Base-by-base conservation (phyloP, 2,329 filamentous ascomycete species). In the Colletotrichum camelliae region DNA sequence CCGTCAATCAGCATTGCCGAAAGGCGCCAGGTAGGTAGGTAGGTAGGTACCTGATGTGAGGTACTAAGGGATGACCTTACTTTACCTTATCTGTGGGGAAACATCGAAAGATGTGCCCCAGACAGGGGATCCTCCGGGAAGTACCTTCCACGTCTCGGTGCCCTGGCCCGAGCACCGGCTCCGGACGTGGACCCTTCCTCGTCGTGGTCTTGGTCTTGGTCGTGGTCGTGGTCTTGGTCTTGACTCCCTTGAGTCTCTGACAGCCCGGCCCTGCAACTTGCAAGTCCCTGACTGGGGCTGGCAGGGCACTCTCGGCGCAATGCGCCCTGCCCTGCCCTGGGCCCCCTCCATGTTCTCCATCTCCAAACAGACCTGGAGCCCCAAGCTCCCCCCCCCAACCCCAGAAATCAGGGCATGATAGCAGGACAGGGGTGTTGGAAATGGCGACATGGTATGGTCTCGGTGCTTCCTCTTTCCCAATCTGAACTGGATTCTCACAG, bases 21-120 rank as follows among this genome's bases (percentile, higher is more conserved):
- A 73, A 58, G 58, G 33, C 62, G 69, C 73, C 57, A 27, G 62
- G 39, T 27, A 27, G 4, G 4, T 27, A 27, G 24, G 24, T 5
- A 27, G 24, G 24, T 24, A 24, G 24, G 24, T 24, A 24, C 24
- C 24, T 24, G 24, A 24, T 24, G 24, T 24, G 24, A 27, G 24
- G 24, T 27, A 27, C 24, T 27, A 27, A 27, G 24, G 24, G 24
- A 27, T 27, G 37, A 39, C 37, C 48, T 55, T 24, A 16, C 24
- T 57, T 57, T 57, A 73, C 70, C 73, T 75, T 75, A 75, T 75
- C 73, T 75, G 70, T 75, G 73, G 73, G 57, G 73, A 75, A 72
- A 65, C 73, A 68, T 73, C 70, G 73, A 75, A 75, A 75, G 70
- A 65, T 75, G 43, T 57, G 64, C 64, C 73, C 72, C 61, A 57